A percentile compares a stretch with the other conserved stretches of the same genome.
Conservation (phyloP, 148 eudicot genomes). For the Nepenthes mirabilis region DNA sequence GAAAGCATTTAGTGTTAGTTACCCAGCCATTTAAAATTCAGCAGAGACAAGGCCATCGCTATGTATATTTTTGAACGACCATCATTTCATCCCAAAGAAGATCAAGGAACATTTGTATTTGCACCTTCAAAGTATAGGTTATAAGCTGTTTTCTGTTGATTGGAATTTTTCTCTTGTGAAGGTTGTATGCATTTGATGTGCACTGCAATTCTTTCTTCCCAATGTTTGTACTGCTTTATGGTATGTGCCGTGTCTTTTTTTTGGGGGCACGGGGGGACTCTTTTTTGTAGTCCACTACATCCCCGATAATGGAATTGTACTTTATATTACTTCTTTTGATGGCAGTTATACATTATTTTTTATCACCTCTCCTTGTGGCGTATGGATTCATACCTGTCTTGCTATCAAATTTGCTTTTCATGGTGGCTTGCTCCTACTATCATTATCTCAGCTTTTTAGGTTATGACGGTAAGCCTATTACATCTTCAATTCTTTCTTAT, state of each 20-base stretch:
- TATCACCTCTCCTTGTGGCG: slow-evolving; percentile 86
- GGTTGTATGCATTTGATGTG: slow-evolving; percentile 98
- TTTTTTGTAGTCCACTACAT: not conserved
- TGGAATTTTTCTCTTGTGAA: slow-evolving; percentile 20
- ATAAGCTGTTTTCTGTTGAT: slow-evolving; percentile 3
- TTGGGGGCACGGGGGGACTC: too few relatives aligned
- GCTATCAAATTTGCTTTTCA: slow-evolving; percentile 86
- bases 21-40: not conserved
- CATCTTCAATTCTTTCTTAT: too few relatives aligned
- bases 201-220: slow-evolving; percentile 99
- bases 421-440: slow-evolving; percentile 86
- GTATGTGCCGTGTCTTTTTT: slow-evolving; percentile 24
- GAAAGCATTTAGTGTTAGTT: not conserved
- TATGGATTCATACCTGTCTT: slow-evolving; percentile 86
- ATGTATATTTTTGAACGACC: not conserved
- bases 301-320: not conserved
- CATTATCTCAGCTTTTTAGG: slow-evolving; percentile 94
- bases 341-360: slow-evolving; percentile 82
- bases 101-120: not conserved
- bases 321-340: slow-evolving; percentile 11
- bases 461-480: slow-evolving; percentile 64
- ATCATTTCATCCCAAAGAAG: not conserved
- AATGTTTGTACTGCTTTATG: slow-evolving; percentile 77
- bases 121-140: not conserved
- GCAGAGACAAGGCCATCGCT: not conserved